Base-by-base conservation (phyloP, 345 rosid genomes). In the Lumnitzera littorea region DNA sequence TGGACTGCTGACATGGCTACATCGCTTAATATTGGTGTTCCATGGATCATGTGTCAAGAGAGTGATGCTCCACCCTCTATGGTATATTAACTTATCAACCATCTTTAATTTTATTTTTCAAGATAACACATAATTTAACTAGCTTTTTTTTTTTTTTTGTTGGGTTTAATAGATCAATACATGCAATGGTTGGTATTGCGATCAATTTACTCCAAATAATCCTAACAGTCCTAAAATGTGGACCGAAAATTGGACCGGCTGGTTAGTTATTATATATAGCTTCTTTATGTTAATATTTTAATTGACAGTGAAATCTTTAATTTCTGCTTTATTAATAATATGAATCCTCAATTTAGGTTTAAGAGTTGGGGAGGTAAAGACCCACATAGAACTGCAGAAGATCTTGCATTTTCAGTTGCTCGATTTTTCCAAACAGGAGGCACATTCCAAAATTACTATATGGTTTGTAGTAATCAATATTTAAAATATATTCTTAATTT, bases 1-100 rank as follows among this genome's bases (percentile, higher is more conserved):
- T 91, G 96, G 98, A 84, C 89, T 51, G 83, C 91, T 0, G 68
- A 73, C 20, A 78, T 88, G 95, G 98, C 96, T 7, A 67, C 64
- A 27, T 76, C 82, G 0, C 77, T 72, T 16, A 56, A 84, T 50
- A 77, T 83, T 12, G 95, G 88, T 2, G 81, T 91, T 24, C 98
- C 98, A 41, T 86, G 96, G 96, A 73, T 91, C n/a, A 84, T 85
- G 91, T 91, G 97, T 73, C 87, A 84, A 57, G 83, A 91, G 53
- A 59, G 55, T 0, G 66, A 82, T 24, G 94, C 94, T 41, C 96
- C 97, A 9, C 10, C 55, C 15, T 84, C 89, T 9, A 74, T 83
- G 76, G 82, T 79, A 55, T 55, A 49, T 49, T 55, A 11, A 6
- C 11, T 55, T 23, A 13, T 25, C 7, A 3, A 29, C 36, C 7